Percentiles rank a stretch among this genome's conserved stretches.
Conservation (phyloP, 305 asterid genomes). For the Striga hermonthica region DNA sequence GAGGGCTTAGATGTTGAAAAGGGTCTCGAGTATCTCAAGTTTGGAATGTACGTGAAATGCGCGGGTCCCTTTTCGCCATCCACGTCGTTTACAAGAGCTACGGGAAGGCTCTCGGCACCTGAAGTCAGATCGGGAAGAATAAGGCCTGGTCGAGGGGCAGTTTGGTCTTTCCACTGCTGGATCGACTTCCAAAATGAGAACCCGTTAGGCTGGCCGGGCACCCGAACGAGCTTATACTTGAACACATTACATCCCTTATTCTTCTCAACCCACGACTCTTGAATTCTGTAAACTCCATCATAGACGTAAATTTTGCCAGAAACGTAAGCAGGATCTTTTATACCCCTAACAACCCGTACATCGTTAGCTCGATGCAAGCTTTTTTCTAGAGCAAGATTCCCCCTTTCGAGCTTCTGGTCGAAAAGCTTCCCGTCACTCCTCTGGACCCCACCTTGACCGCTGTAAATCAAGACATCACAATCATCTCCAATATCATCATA, state of each 20-base stretch:
- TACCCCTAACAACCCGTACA: conserved; percentile 78
- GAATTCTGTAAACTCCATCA: conserved; percentile 75
- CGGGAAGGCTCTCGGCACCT: conserved; percentile 62
- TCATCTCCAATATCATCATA: conserved; percentile 72
- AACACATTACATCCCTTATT: conserved; percentile 70
- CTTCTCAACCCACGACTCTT: conserved; percentile 77
- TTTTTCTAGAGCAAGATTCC: conserved; percentile 86
- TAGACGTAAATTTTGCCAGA: conserved; percentile 71
- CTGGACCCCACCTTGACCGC: conserved; percentile 85
- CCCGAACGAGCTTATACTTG: conserved; percentile 71
- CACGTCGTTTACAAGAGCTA: conserved; percentile 77
- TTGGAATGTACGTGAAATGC: conserved; percentile 68
- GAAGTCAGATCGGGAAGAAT: conserved; percentile 78
- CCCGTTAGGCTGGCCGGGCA: conserved; percentile 79
- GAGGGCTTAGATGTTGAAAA: conserved; percentile 42
- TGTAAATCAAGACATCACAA: conserved; percentile 65
- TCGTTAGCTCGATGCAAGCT: conserved; percentile 76
- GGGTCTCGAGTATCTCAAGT: conserved; percentile 56
- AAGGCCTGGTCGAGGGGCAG: conserved; percentile 51
- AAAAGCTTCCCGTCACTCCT: conserved; percentile 67
- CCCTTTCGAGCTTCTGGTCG: conserved; percentile 90
- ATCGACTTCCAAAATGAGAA: conserved; percentile 76
- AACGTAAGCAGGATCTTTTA: conserved; percentile 44
- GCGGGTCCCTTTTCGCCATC: conserved; percentile 85
- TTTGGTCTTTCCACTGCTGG: conserved; percentile 82